Conservation (phyloP, 202 grass and related monocot genomes). For the Bolboschoenoplectus hybrid region DNA sequence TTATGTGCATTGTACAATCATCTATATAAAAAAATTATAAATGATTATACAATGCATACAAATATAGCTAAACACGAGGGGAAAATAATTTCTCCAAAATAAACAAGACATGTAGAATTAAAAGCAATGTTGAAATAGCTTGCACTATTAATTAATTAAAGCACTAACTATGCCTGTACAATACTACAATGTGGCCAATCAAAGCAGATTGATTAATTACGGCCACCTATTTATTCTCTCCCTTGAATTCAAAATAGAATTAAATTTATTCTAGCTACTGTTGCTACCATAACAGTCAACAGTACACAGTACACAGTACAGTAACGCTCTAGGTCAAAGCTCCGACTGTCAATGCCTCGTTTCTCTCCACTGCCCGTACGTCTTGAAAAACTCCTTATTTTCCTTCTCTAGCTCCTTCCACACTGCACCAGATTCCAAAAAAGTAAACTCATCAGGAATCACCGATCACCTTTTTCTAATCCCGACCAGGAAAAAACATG, state of each 20-base stretch:
- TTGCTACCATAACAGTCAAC: conserved; percentile 16
- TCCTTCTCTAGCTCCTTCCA: conserved; percentile 97
- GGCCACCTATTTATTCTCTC: conserved; percentile 30
- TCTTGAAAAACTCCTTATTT: conserved; percentile 80
- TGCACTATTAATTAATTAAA: background rate
- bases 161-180: conserved; percentile 40
- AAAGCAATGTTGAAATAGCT: background rate
- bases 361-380: conserved; percentile 52
- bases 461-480: background rate
- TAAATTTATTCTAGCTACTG: conserved; percentile 24
- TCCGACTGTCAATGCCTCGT: conserved; percentile 24
- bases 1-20: background rate
- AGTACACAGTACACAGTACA: background rate
- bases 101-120: background rate
- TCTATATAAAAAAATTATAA: background rate
- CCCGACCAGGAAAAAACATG: background rate
- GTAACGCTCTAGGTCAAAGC: background rate
- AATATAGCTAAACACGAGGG: background rate
- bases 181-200: conserved; percentile 34
- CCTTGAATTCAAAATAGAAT: background rate
- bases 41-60: background rate
- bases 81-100: too few relatives aligned
- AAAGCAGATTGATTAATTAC: background rate
- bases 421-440: conserved; percentile 42
- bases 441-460: background rate